phyloP scores from a whole-genome alignment of 2,329 filamentous ascomycete species.

The Blastomyces parvus region DNA sequence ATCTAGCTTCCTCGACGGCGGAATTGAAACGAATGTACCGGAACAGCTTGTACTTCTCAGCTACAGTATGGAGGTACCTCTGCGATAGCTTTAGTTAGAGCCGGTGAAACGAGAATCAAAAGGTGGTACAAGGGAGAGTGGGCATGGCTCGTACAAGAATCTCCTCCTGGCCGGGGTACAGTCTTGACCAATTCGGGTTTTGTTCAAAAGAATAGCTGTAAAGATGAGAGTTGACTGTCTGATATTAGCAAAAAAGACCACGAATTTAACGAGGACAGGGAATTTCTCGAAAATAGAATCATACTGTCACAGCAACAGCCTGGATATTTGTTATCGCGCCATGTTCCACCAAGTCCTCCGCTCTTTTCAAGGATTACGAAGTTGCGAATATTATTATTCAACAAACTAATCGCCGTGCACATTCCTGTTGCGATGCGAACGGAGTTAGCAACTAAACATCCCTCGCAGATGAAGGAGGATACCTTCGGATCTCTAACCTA shows the following conservation, averaged over 20 bases:
- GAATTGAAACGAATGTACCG: conserved; percentile 51
- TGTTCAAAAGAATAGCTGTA: conserved; percentile 55
- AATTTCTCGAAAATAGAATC: background rate
- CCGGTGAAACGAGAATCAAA: background rate
- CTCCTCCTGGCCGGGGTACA: conserved; percentile 53
- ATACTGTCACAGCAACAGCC: conserved; percentile 46
- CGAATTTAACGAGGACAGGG: background rate
- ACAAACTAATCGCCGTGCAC: conserved; percentile 49
- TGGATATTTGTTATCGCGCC: conserved; percentile 49
- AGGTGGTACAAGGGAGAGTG: background rate
- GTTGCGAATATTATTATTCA: conserved; percentile 42
- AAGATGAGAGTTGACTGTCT: conserved; percentile 43
- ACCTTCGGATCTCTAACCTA: conserved; percentile 16
- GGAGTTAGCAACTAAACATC: background rate
- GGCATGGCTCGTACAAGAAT: conserved; percentile 36
- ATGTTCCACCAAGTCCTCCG: conserved; percentile 45
- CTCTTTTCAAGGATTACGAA: conserved; percentile 51
- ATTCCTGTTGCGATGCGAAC: conserved; percentile 32
- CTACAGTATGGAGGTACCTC: conserved; percentile 45
- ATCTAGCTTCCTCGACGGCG: conserved; percentile 43
- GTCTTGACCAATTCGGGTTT: conserved; percentile 48
- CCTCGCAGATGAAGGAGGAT: background rate
- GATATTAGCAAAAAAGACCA: conserved; percentile 18
- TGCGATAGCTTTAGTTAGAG: conserved; percentile 15
- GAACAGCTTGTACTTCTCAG: conserved; percentile 47